Base-by-base conservation (phyloP, 2,329 filamentous ascomycete genomes). In the Dothideomycetes sp. region DNA sequence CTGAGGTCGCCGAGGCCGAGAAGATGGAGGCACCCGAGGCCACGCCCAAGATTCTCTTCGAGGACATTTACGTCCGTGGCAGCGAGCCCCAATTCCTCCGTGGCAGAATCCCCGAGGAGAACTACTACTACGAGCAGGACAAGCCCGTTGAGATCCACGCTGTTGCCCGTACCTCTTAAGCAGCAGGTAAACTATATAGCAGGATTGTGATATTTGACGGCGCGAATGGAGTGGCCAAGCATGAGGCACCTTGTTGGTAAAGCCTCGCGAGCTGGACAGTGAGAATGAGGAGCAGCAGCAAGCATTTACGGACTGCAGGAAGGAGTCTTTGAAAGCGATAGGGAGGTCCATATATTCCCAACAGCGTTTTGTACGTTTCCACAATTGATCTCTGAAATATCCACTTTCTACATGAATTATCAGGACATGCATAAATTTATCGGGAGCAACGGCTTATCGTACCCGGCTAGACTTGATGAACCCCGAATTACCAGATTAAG, bases 21-120 rank as follows among this genome's bases (percentile, higher is more conserved):
- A 74, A 78, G 55, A 95, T 96, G 86, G 64, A 77, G 31, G 64
- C 69, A 34, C 91, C 91, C 19, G 86, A 94, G 36, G 62, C 81
- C 42, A 93, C 76, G 46, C 69, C 79, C 40, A 75, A 86, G 65
- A 91, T 91, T 52, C 73, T 98, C 53, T 98, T 76, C 64, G 89
- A 98, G 79, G 89, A 95, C 64, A 94, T 95, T 62, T 96, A 94
- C 66, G 87, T 88, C 55, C 73, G 73, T 49, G 89, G 89, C 51
- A 81, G 76, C 46, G 89, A 95, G 77, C 88, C 88, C 42, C 69
- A 78, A 57, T 94, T 82, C 72, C 76, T 94, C 68, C 79, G 88
- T 54, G 89, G 89, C 53, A 77, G 89, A 47, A 87, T 82, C 44
- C 75, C 81, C 40, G 88, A 96, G 58, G 91, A 96, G 82, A 89